phyloP scores from a whole-genome alignment of 2,329 filamentous ascomycete species.

The Colletotrichum gloeosporioides region DNA sequence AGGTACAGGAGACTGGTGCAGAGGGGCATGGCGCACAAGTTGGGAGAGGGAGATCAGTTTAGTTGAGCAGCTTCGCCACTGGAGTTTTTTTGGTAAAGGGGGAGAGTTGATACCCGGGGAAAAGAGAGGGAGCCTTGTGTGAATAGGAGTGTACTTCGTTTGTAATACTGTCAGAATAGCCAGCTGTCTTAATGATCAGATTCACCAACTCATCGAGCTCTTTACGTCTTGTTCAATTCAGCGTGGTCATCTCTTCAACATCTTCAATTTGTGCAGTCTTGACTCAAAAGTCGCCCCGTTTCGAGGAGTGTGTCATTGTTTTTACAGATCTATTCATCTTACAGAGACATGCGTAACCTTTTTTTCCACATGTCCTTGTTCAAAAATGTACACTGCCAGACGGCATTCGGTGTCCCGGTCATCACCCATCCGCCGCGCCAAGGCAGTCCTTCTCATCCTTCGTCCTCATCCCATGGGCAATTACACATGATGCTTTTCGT shows the following conservation, averaged over 20 bases:
- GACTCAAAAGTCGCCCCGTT: not conserved
- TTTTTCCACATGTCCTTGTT: constrained; percentile 8
- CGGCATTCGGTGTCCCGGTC: constrained; percentile 2
- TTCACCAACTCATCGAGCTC: not conserved
- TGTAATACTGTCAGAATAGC: not conserved
- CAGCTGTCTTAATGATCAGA: not conserved
- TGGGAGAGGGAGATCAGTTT: constrained; percentile 72
- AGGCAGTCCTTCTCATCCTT: not conserved
- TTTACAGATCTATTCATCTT: constrained; percentile 43
- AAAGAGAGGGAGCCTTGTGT: not conserved
- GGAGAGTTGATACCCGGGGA: constrained; percentile 15
- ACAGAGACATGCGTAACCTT: constrained; percentile 31
- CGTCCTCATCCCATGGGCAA: not conserved
- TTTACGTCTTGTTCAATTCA: not conserved
- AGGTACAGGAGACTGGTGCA: constrained; percentile 52
- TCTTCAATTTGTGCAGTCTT: not conserved
- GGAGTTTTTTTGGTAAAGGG: constrained; percentile 26
- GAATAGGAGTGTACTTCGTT: no score
- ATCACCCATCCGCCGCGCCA: not conserved
- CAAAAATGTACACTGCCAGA: constrained; percentile 22
- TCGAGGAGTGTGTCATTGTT: constrained; percentile 32
- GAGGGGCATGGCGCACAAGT: constrained; percentile 56
- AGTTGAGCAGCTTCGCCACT: constrained; percentile 39
- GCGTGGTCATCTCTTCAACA: not conserved
- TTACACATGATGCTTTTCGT: constrained; percentile 9